These are phyloP conservation scores for Xylariaceae sp. DNA, from an alignment of 2,329 filamentous ascomycete species.

Conservation along the genomic window DNA sequence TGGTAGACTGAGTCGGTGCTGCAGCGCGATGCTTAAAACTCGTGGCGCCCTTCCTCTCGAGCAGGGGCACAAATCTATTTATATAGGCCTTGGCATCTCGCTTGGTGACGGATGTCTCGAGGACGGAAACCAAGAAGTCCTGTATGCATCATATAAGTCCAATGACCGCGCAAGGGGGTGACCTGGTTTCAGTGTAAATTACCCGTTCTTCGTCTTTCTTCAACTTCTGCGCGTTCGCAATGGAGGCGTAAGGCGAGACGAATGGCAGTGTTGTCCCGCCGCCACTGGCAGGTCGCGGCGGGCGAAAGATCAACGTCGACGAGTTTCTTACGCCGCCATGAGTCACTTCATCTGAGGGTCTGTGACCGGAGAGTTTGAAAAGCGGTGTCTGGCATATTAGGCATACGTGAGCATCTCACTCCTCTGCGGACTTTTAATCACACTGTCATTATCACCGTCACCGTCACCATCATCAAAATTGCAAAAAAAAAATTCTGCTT, in stretches of 20 bases:
- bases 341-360: slow-evolving; percentile 15
- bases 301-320: slow-evolving; percentile 21
- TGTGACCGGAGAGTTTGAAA: slow-evolving; percentile 23
- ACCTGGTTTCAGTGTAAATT: slow-evolving; percentile 15
- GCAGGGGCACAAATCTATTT: slow-evolving; percentile 62
- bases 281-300: slow-evolving; percentile 25
- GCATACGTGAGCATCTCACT: slow-evolving; percentile 10
- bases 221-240: slow-evolving; percentile 42
- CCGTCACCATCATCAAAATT: neutral
- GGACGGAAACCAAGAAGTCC: slow-evolving; percentile 81
- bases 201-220: slow-evolving; percentile 46
- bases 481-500: slow-evolving; percentile 5
- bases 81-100: slow-evolving; percentile 89
- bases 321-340: slow-evolving; percentile 21
- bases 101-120: slow-evolving; percentile 86
- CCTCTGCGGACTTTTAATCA: neutral
- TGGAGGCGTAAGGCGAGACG: slow-evolving; percentile 35
- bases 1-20: slow-evolving; percentile 25
- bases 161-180: neutral
- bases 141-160: slow-evolving; percentile 33
- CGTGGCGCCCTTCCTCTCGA: slow-evolving; percentile 33
- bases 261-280: slow-evolving; percentile 28
- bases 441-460: neutral
- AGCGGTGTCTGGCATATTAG: slow-evolving; percentile 24
- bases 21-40: slow-evolving; percentile 30